Base-by-base conservation (phyloP, 352 stramenopile genomes). In the Pythium folliculosum region DNA sequence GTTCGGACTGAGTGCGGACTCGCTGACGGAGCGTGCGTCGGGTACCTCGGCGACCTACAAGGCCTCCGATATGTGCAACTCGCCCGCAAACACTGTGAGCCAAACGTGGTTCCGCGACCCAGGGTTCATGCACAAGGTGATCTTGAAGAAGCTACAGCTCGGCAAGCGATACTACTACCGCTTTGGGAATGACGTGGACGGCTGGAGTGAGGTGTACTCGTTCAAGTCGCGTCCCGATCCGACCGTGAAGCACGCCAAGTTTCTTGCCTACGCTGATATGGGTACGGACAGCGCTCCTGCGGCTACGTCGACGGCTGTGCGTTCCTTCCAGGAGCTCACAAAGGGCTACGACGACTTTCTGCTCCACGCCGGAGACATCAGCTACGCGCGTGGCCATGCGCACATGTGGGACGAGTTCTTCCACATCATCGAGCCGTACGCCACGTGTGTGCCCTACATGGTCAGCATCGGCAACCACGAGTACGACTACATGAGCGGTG, bases 191-290 rank as follows among this genome's bases (percentile, higher is more conserved):
- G 75, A 89, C 14, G 69, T 77, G 10, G 84, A 92, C 52, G 86
- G 84, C 16, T 94, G 84, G 84, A 94, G 86, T 57, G 65, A 61
- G 6, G 57, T 90, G 5, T 82, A 82, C 61, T 89, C 82, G 25
- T 92, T 94, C 60, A 67, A 77, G 62, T 86, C 77, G 47, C 68
- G 70, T 32, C 73, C 73, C 1, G 50, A 64, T 22, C 40, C 51
- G 13, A 56, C 37, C 32, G 45, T 60, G 16, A 60, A 63, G 67
- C 17, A 61, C 50, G 69, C 77, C 62, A 93, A 93, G 60, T 95
- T 93, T 58, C 80, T 93, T 30, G 87, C 84, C 43, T 95, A 95
- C 60, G 87, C 74, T 4, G 87, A 95, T 55, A 95, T 95, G 87
- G 87, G 84, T 21, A 80, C 86, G 4, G 77, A 90, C 45, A 66